Conservation (phyloP, 2,329 filamentous ascomycete species). For the Fusarium staphyleae region DNA sequence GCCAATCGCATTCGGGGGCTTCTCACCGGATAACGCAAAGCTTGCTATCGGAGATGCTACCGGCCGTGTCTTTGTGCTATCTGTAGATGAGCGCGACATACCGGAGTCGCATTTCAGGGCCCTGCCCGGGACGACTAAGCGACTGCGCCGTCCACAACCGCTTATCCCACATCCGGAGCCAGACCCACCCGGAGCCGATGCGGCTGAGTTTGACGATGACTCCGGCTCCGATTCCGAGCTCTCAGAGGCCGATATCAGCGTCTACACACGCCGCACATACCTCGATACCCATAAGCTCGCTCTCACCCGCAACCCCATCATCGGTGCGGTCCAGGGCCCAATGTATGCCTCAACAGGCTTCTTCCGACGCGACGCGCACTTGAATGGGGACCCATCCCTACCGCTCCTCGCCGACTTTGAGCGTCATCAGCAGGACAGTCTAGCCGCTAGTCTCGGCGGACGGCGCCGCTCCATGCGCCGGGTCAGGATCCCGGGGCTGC, state of each 20-base stretch:
- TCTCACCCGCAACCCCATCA: constrained; percentile 52
- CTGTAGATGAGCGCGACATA: constrained; percentile 55
- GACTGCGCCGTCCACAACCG: constrained; percentile 54
- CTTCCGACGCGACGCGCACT: constrained; percentile 58
- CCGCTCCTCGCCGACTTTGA: constrained; percentile 57
- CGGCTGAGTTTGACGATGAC: constrained; percentile 19
- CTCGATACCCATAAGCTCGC: constrained; percentile 52
- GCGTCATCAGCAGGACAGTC: constrained; percentile 53
- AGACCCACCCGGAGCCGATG: constrained; percentile 47
- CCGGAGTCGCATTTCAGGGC: constrained; percentile 46
- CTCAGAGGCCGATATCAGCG: constrained; percentile 27
- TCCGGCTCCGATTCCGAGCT: constrained; percentile 5
- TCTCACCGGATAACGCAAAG: constrained; percentile 62
- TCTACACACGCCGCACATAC: constrained; percentile 40
- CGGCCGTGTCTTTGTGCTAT: constrained; percentile 64
- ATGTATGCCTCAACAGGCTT: constrained; percentile 56
- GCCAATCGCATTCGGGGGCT: constrained; percentile 64
- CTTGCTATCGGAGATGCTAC: constrained; percentile 68
- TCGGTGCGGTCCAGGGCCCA: constrained; percentile 65
- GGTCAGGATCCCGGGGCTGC: constrained; percentile 30
- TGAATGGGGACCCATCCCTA: constrained; percentile 49
- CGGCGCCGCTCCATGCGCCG: constrained; percentile 39
- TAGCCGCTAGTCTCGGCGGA: constrained; percentile 38
- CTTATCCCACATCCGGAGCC: constrained; percentile 61
- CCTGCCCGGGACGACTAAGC: constrained; percentile 46